A percentile compares a stretch with the other conserved stretches of the same genome.
Conservation (phyloP, 768 basidiomycete genomes). For the Russula sp. region DNA sequence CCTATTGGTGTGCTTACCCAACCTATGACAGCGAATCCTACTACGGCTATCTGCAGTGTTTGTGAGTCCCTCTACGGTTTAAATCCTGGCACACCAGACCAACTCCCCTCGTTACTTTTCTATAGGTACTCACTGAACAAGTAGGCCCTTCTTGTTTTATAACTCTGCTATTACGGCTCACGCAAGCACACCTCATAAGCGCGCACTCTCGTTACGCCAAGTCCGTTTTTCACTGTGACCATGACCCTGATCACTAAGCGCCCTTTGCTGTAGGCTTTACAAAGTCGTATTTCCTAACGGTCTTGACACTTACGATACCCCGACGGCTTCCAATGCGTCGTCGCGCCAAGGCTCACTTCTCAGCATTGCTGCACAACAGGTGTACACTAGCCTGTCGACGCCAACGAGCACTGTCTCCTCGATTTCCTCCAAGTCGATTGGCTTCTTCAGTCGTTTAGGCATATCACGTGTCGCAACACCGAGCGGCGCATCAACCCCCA, state of each 20-base stretch:
- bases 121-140: conserved; percentile 46
- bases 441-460: conserved; percentile 28
- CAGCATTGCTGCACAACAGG: conserved; percentile 4
- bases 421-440: conserved; percentile 8
- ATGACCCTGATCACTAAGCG: neutral
- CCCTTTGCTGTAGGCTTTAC: conserved; percentile 39
- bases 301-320: conserved; percentile 39
- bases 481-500: conserved; percentile 15
- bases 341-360: conserved; percentile 32
- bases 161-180: neutral
- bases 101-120: conserved; percentile 12
- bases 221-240: conserved; percentile 29
- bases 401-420: conserved; percentile 13
- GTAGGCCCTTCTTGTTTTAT: conserved; percentile 27
- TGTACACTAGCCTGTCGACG: conserved; percentile 20
- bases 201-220: conserved; percentile 73
- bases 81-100: neutral
- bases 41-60: conserved; percentile 71
- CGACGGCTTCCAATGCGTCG: conserved; percentile 30
- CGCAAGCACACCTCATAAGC: conserved; percentile 26
- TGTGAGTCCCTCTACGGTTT: conserved; percentile 38
- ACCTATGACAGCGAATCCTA: conserved; percentile 54
- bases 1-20: neutral
- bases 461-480: conserved; percentile 23
- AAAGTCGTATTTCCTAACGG: conserved; percentile 61